phyloP scores from a whole-genome alignment of 306 rosid genomes.

The Castanopsis chinensis region DNA sequence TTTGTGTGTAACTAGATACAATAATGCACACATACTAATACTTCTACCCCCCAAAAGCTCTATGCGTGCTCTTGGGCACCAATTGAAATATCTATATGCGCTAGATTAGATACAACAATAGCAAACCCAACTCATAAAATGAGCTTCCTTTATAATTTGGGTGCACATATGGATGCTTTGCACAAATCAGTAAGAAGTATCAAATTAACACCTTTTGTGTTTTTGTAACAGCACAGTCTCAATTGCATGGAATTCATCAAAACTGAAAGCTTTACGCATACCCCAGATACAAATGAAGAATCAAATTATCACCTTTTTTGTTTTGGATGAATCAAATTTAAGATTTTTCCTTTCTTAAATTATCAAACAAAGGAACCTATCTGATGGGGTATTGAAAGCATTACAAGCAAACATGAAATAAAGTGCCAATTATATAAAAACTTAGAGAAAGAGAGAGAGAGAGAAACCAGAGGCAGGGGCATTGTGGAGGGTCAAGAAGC shows the following conservation, averaged over 20 bases:
- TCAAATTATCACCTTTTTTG: neutral
- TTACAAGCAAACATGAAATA: too few relatives aligned
- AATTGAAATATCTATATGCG: neutral
- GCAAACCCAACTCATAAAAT: neutral
- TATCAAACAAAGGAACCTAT: too few relatives aligned
- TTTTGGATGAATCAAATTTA: neutral
- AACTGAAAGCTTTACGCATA: neutral
- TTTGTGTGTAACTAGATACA: neutral
- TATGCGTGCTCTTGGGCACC: neutral
- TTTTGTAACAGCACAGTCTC: neutral
- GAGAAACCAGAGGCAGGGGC: constrained; percentile 60
- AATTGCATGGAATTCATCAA: neutral
- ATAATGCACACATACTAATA: neutral
- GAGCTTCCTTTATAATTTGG: neutral
- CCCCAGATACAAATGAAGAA: neutral
- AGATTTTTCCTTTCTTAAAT: too few relatives aligned
- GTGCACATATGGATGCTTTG: too few relatives aligned
- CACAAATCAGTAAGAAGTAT: too few relatives aligned
- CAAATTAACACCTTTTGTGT: too few relatives aligned
- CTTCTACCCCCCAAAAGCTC: neutral
- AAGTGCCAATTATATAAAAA: too few relatives aligned
- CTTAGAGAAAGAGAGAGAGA: neutral
- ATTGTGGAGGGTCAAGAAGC: constrained; percentile 63
- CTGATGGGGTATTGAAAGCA: too few relatives aligned
- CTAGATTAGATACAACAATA: neutral